Evolutionary conservation across 2,329 filamentous ascomycete genomes (phyloP).

Genomic region (Verticillium isaacii): DNA sequence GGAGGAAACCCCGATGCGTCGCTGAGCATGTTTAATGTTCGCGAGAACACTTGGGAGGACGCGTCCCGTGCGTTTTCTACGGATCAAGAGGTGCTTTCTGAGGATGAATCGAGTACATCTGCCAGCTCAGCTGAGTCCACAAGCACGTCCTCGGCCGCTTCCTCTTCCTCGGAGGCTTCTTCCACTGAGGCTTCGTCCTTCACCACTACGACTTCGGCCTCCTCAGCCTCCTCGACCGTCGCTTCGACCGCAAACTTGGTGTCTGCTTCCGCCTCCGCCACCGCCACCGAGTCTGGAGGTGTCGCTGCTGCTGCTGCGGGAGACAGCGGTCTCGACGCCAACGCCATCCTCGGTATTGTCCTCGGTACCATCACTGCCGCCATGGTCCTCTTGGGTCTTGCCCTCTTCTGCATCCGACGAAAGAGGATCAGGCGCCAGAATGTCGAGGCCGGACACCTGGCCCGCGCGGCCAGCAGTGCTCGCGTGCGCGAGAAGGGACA

Average conservation of each 20-base stretch:
- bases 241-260: constrained; percentile 13
- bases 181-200: constrained; percentile 19
- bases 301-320: constrained; percentile 17
- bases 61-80: constrained; percentile 55
- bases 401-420: constrained; percentile 65
- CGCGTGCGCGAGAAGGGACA: constrained; percentile 19
- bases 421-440: constrained; percentile 42
- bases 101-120: constrained; percentile 18
- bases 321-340: constrained; percentile 23
- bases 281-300: constrained; percentile 23
- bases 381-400: constrained; percentile 61
- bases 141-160: constrained; percentile 20
- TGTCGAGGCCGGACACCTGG: not conserved
- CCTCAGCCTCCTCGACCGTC: constrained; percentile 11
- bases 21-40: constrained; percentile 72
- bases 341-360: constrained; percentile 71
- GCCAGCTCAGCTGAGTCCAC: constrained; percentile 21
- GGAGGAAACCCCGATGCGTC: constrained; percentile 66
- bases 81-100: constrained; percentile 33
- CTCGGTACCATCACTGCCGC: constrained; percentile 77
- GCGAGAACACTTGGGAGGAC: constrained; percentile 74
- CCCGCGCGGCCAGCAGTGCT: constrained; percentile 25
- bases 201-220: constrained; percentile 1
- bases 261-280: constrained; percentile 20
- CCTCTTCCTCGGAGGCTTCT: constrained; percentile 18